These are phyloP conservation scores for Talaromyces sp. DNA, from an alignment of 2,329 filamentous ascomycete genomes.

Conservation along the genomic window DNA sequence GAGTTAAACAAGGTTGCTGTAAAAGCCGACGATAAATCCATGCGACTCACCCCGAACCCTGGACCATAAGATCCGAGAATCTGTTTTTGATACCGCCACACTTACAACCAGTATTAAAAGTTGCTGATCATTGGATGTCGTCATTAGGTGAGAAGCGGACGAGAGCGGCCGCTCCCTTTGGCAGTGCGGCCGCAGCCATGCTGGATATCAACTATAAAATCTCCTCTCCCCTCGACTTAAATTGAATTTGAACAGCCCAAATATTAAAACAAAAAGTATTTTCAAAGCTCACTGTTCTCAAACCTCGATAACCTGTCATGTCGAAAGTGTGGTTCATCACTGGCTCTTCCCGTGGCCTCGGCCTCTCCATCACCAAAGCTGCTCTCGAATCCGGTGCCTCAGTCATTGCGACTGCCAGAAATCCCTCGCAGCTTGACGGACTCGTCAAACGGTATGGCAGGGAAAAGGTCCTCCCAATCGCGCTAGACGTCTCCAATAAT, in stretches of 20 bases:
- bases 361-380: neutral
- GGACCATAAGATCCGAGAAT: neutral
- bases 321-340: neutral
- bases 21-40: neutral
- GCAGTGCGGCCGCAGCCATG: neutral
- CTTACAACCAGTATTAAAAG: neutral
- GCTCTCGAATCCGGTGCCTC: neutral
- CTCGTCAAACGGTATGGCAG: neutral
- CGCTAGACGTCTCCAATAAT: conserved; percentile 25
- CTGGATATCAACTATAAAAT: neutral
- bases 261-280: neutral
- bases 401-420: neutral
- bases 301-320: neutral
- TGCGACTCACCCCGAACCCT: neutral
- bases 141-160: neutral
- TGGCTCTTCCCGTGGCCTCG: conserved; percentile 1
- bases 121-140: neutral
- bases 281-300: neutral
- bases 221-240: neutral
- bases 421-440: neutral
- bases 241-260: neutral
- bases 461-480: neutral
- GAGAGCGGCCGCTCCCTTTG: neutral
- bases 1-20: neutral
- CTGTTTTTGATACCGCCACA: neutral